Conservation (phyloP, 768 basidiomycete species). For the Rhizopogon vulgaris region DNA sequence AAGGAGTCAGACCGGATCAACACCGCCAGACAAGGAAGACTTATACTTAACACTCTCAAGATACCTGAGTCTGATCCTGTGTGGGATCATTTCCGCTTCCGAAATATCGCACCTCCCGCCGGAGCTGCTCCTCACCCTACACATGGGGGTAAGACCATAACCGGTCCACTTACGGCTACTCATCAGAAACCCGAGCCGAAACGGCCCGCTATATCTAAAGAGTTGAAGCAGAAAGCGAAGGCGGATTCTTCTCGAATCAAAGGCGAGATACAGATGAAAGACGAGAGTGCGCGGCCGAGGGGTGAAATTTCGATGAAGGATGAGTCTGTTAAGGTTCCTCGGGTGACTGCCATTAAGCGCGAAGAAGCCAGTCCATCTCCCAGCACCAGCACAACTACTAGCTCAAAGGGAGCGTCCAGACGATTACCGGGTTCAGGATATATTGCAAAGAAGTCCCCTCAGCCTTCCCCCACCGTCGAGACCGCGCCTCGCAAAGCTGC, state of each 20-base stretch:
- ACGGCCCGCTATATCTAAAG: constrained; percentile 39
- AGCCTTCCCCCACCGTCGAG: constrained; percentile 8
- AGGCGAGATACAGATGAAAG: constrained; percentile 34
- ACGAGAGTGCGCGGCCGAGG: constrained; percentile 27
- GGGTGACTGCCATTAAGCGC: constrained; percentile 24
- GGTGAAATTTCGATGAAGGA: constrained; percentile 43
- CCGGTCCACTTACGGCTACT: constrained; percentile 6
- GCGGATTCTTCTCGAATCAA: constrained; percentile 22
- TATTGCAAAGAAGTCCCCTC: constrained; percentile 30
- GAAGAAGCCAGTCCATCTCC: constrained; percentile 16
- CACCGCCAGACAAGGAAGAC: constrained; percentile 49
- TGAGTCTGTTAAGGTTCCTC: constrained; percentile 30
- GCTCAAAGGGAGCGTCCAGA: constrained; percentile 21
- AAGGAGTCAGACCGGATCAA: constrained; percentile 38
- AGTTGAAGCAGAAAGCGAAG: constrained; percentile 36
- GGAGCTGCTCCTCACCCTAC: constrained; percentile 10
- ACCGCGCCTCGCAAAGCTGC: constrained; percentile 16
- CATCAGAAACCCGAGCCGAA: constrained; percentile 30
- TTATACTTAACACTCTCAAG: constrained; percentile 40
- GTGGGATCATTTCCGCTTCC: constrained; percentile 52
- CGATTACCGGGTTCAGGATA: constrained; percentile 47
- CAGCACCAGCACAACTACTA: constrained; percentile 1
- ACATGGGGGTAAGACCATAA: constrained; percentile 4
- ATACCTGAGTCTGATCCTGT: constrained; percentile 55
- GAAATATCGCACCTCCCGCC: constrained; percentile 11